Evolutionary conservation across 768 basidiomycete genomes (phyloP).

Genomic region (Trametes maxima): DNA sequence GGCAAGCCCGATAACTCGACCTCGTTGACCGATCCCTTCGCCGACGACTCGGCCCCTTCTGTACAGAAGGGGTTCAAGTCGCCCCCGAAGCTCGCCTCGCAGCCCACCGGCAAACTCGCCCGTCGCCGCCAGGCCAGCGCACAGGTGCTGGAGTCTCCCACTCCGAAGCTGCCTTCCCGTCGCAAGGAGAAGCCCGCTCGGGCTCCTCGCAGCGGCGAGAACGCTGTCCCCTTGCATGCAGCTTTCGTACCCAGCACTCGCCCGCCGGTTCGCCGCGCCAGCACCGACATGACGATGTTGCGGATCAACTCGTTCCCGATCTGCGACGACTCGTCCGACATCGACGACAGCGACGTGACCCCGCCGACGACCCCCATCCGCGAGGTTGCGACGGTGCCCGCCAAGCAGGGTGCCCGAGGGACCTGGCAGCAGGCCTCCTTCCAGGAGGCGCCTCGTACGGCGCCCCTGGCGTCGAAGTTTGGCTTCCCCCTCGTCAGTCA

Average conservation of each 20-base stretch:
- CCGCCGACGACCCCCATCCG: conserved; percentile 61
- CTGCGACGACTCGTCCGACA: conserved; percentile 70
- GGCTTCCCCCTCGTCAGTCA: conserved; percentile 44
- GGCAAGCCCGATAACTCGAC: conserved; percentile 31
- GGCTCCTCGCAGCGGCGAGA: conserved; percentile 17
- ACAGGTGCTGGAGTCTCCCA: conserved; percentile 37
- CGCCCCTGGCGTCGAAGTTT: conserved; percentile 45
- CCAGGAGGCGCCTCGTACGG: conserved; percentile 48
- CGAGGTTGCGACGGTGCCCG: conserved; percentile 32
- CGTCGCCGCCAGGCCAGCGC: conserved; percentile 52
- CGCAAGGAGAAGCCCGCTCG: conserved; percentile 22
- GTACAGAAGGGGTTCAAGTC: conserved; percentile 29
- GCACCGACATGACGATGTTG: conserved; percentile 28
- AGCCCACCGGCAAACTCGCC: conserved; percentile 58
- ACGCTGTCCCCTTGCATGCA: conserved; percentile 58
- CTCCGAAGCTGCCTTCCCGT: conserved; percentile 47
- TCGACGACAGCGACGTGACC: conserved; percentile 41
- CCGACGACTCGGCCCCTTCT: conserved; percentile 43
- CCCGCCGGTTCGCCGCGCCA: conserved; percentile 38
- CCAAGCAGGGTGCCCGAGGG: conserved; percentile 1
- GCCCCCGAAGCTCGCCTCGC: conserved; percentile 46
- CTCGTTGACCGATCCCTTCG: conserved; percentile 49
- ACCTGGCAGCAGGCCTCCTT: conserved; percentile 39
- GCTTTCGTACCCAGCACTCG: conserved; percentile 36
- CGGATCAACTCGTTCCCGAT: conserved; percentile 55